Evolutionary conservation across 306 rosid species (phyloP).

Genomic region (Chamaecrista fasciculata): DNA sequence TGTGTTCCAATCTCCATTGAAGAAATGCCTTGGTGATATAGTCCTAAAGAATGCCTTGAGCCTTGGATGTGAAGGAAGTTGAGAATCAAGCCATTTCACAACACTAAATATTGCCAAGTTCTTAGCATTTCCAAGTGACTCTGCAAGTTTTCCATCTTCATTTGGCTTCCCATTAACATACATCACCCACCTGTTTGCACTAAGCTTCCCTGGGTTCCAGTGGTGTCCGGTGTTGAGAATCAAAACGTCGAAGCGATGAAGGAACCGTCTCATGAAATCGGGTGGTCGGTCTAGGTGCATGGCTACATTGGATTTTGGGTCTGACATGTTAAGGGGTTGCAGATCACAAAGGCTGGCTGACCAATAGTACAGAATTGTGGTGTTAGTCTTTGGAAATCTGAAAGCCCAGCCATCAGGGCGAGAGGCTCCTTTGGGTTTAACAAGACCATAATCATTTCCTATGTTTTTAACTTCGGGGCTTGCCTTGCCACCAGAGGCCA

Average conservation of each 20-base stretch:
- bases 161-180: slow-evolving; percentile 10
- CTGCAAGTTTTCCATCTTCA: not conserved
- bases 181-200: slow-evolving; percentile 3
- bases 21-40: not conserved
- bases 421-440: not conserved
- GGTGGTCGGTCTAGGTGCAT: slow-evolving; percentile 9
- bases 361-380: slow-evolving; percentile 12
- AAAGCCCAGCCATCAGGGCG: slow-evolving; percentile 16
- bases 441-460: not conserved
- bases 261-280: not conserved
- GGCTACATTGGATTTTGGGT: not conserved
- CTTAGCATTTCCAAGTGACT: not conserved
- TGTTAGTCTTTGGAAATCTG: slow-evolving; percentile 5
- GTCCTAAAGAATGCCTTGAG: slow-evolving; percentile 10
- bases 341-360: slow-evolving; percentile 9
- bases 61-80: not conserved
- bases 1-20: slow-evolving; percentile 12
- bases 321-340: not conserved
- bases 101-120: not conserved
- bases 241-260: not conserved
- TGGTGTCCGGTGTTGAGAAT: slow-evolving; percentile 5
- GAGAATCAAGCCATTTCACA: slow-evolving; percentile 8
- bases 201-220: slow-evolving; percentile 10
- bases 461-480: not conserved
- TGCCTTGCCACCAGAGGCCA: not conserved